These are phyloP conservation scores for Cyathus olla DNA, from an alignment of 1,284 basidiomycete species.

Conservation along the genomic window DNA sequence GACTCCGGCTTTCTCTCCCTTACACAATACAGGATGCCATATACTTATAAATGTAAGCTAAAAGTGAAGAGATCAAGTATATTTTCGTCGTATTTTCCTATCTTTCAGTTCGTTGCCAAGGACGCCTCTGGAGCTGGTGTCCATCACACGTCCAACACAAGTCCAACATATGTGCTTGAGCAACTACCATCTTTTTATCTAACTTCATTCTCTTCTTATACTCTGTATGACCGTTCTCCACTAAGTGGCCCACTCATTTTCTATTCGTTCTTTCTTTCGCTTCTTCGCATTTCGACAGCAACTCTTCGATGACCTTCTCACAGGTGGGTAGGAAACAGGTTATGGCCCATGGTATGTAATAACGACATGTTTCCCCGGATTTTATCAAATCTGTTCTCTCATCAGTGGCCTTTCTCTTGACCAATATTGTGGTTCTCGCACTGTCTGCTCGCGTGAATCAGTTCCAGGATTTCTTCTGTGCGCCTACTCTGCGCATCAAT, in stretches of 20 bases:
- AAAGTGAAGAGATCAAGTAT: too few species aligned
- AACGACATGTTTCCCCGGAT: background rate
- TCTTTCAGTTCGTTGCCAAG: too few species aligned
- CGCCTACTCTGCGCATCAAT: slow-evolving; percentile 22
- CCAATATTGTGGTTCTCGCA: slow-evolving; percentile 63
- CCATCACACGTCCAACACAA: too few species aligned
- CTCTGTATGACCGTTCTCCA: background rate
- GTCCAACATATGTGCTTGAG: too few species aligned
- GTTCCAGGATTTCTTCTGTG: slow-evolving; percentile 72
- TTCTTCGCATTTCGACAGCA: background rate
- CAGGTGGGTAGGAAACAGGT: slow-evolving; percentile 35
- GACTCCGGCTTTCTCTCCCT: too few species aligned
- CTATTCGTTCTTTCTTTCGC: too few species aligned
- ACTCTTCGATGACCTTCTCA: slow-evolving; percentile 28
- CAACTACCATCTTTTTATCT: too few species aligned
- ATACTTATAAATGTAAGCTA: too few species aligned
- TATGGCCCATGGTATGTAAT: slow-evolving; percentile 39
- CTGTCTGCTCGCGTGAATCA: slow-evolving; percentile 64
- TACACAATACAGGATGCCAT: too few species aligned
- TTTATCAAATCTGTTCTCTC: background rate
- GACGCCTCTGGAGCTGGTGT: too few species aligned
- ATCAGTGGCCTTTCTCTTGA: slow-evolving; percentile 53
- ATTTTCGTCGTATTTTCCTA: too few species aligned
- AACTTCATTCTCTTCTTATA: too few species aligned
- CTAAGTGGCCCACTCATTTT: background rate